These are phyloP conservation scores for Prototheca wickerhamii DNA, from an alignment of 163 green algal genomes.

Conservation along the genomic window DNA sequence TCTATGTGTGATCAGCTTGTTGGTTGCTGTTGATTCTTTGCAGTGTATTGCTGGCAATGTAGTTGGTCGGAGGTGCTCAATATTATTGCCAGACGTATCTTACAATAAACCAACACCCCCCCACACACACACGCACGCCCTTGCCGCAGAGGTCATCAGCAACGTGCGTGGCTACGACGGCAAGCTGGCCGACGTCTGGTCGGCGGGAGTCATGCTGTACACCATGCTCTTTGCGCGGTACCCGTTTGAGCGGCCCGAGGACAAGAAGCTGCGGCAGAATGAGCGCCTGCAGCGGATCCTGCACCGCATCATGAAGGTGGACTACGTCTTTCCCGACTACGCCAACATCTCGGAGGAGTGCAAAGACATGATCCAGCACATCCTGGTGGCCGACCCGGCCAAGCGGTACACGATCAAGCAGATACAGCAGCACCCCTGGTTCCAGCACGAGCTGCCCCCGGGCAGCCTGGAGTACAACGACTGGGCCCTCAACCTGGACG, in stretches of 20 bases:
- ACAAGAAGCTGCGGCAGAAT: slow-evolving; percentile 28
- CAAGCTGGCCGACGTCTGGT: slow-evolving; percentile 59
- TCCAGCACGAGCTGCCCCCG: slow-evolving; percentile 17
- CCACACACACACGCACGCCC: neutral
- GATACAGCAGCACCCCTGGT: slow-evolving; percentile 88
- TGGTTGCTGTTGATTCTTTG: too few species aligned
- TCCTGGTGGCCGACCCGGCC: slow-evolving; percentile 75
- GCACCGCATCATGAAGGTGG: slow-evolving; percentile 78
- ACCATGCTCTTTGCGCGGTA: slow-evolving; percentile 70
- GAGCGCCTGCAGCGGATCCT: slow-evolving; percentile 26
- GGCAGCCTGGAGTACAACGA: slow-evolving; percentile 34
- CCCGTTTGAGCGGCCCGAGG: slow-evolving; percentile 44
- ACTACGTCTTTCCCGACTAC: slow-evolving; percentile 68
- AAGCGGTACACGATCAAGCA: slow-evolving; percentile 68
- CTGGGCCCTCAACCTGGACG: slow-evolving; percentile 26
- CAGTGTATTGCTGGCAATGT: too few species aligned
- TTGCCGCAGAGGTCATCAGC: slow-evolving; percentile 25
- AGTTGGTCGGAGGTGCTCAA: too few species aligned
- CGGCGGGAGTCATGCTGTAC: slow-evolving; percentile 76
- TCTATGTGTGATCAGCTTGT: neutral
- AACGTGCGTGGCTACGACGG: slow-evolving; percentile 31
- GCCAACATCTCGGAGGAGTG: slow-evolving; percentile 64
- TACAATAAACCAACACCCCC: neutral
- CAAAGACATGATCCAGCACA: slow-evolving; percentile 73
- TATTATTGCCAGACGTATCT: too few species aligned